These are phyloP conservation scores for Erythrophleum fordii DNA, from an alignment of 306 rosid species.

Conservation along the genomic window DNA sequence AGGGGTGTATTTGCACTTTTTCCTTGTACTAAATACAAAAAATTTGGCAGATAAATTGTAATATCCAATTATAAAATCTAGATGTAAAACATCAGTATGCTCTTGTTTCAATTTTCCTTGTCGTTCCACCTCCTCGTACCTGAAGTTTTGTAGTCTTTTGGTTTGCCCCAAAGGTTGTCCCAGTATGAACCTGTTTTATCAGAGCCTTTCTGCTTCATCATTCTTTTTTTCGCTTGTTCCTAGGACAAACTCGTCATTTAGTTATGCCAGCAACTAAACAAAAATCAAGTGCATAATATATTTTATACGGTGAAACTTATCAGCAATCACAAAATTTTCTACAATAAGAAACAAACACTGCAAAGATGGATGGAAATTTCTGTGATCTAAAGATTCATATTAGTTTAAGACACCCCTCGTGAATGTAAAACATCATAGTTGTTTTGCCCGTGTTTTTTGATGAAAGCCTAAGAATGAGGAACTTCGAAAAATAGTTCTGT, in stretches of 20 bases:
- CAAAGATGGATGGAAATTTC: not conserved
- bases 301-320: conserved; percentile 19
- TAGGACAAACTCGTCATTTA: conserved; percentile 40
- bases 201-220: conserved; percentile 75
- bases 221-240: conserved; percentile 77
- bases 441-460: not conserved
- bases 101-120: not conserved
- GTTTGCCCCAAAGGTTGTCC: conserved; percentile 77
- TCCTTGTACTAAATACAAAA: not conserved
- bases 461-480: not conserved
- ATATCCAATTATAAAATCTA: not conserved
- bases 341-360: not conserved
- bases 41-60: not conserved
- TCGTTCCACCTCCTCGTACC: conserved; percentile 44
- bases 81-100: not conserved
- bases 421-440: not conserved
- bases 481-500: not conserved
- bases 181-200: conserved; percentile 61
- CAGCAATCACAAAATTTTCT: conserved; percentile 6
- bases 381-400: not conserved
- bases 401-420: conserved; percentile 5
- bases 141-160: conserved; percentile 64
- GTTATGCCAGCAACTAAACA: conserved; percentile 14
- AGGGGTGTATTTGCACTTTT: no score
- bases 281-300: not conserved